A percentile compares a stretch with the other conserved stretches of the same genome.
Evolutionary conservation across 2,329 filamentous ascomycete genomes (phyloP).

Genomic region (Proliferodiscus dingleyae): DNA sequence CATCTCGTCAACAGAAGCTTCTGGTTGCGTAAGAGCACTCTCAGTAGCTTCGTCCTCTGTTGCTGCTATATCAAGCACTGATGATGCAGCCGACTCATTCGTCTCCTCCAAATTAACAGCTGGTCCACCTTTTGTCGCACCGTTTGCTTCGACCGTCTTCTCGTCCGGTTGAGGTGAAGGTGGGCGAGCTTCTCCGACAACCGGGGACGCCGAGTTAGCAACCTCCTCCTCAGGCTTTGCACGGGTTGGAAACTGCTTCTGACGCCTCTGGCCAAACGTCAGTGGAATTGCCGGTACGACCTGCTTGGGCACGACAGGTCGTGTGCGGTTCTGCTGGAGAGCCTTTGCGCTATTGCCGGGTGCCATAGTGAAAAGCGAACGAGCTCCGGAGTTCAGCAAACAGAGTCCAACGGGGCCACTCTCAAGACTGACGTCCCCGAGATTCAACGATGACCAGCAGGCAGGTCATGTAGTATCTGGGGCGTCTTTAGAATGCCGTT

Average conservation of each 20-base stretch:
- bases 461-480: slow-evolving; percentile 32
- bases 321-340: slow-evolving; percentile 28
- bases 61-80: slow-evolving; percentile 3
- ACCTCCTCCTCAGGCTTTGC: slow-evolving; percentile 21
- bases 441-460: slow-evolving; percentile 32
- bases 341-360: slow-evolving; percentile 25
- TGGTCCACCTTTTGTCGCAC: slow-evolving; percentile 10
- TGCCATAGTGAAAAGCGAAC: slow-evolving; percentile 22
- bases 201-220: slow-evolving; percentile 2
- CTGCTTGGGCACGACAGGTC: slow-evolving; percentile 21
- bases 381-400: slow-evolving; percentile 3
- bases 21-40: neutral
- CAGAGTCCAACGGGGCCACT: slow-evolving; percentile 4
- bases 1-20: slow-evolving; percentile 11
- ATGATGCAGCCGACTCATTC: slow-evolving; percentile 5
- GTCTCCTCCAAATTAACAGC: slow-evolving; percentile 8
- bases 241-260: slow-evolving; percentile 22
- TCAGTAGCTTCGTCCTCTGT: slow-evolving; percentile 5
- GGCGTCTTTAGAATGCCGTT: slow-evolving; percentile 23
- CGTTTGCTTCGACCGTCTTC: slow-evolving; percentile 16
- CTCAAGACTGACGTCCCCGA: slow-evolving; percentile 32
- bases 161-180: slow-evolving; percentile 1
- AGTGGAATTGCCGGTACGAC: slow-evolving; percentile 32
- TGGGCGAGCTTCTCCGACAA: slow-evolving; percentile 9
- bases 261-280: slow-evolving; percentile 30